These are phyloP conservation scores for Coemansia sp. DNA, from an alignment of 192 early-diverging fungal species.

Conservation along the genomic window DNA sequence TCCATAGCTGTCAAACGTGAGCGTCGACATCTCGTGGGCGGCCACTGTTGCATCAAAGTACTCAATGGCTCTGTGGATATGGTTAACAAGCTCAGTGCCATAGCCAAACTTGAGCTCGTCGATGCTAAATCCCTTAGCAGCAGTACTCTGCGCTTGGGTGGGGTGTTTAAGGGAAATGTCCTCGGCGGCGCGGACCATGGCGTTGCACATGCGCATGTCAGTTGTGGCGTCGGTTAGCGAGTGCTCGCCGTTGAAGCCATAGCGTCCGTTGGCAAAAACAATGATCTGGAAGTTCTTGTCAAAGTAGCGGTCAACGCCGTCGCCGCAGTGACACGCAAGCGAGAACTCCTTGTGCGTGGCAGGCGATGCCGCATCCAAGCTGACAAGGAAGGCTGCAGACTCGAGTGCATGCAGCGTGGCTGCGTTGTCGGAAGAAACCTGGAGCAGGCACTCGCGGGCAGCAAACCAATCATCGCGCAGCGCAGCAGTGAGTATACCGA, in stretches of 20 bases:
- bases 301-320: slow-evolving; percentile 73
- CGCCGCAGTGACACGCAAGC: slow-evolving; percentile 79
- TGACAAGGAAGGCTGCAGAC: slow-evolving; percentile 72
- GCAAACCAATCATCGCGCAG: slow-evolving; percentile 59
- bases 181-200: slow-evolving; percentile 59
- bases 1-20: slow-evolving; percentile 74
- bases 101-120: slow-evolving; percentile 57
- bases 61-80: slow-evolving; percentile 59
- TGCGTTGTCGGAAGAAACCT: slow-evolving; percentile 61
- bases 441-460: slow-evolving; percentile 59
- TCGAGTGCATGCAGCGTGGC: slow-evolving; percentile 69
- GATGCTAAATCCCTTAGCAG: slow-evolving; percentile 19
- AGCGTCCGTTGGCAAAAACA: slow-evolving; percentile 78
- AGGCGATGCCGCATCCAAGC: slow-evolving; percentile 73
- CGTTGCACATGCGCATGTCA: slow-evolving; percentile 70
- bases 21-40: slow-evolving; percentile 66
- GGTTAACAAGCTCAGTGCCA: slow-evolving; percentile 46
- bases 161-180: slow-evolving; percentile 13
- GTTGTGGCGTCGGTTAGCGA: slow-evolving; percentile 79
- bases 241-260: slow-evolving; percentile 76
- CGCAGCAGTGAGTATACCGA: slow-evolving; percentile 60
- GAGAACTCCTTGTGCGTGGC: slow-evolving; percentile 70
- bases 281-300: slow-evolving; percentile 81
- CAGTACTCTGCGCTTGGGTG: neutral
- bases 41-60: slow-evolving; percentile 68